Conservation (phyloP, 2,329 filamentous ascomycete species). For the Colletotrichum higginsianum region DNA sequence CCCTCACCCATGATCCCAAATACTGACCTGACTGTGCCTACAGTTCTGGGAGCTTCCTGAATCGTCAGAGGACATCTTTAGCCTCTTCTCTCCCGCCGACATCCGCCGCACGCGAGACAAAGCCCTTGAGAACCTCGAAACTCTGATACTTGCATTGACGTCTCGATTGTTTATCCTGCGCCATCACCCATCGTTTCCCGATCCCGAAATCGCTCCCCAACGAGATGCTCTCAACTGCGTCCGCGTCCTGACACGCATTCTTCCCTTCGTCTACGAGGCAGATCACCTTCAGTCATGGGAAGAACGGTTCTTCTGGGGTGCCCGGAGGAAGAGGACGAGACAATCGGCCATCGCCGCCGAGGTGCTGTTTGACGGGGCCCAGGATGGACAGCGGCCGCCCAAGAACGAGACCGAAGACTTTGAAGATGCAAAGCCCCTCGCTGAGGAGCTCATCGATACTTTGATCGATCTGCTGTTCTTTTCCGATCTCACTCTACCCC, state of each 20-base stretch:
- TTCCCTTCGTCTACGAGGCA: conserved; percentile 93
- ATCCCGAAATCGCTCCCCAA: conserved; percentile 86
- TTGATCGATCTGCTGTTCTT: conserved; percentile 93
- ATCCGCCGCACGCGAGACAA: conserved; percentile 90
- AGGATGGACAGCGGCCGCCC: conserved; percentile 52
- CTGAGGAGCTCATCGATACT: conserved; percentile 93
- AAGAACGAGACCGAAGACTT: conserved; percentile 75
- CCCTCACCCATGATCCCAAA: background rate
- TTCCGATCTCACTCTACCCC: conserved; percentile 88
- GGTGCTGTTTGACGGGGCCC: conserved; percentile 86
- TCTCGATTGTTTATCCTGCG: conserved; percentile 86
- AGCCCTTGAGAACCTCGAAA: conserved; percentile 90
- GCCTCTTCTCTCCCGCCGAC: conserved; percentile 89
- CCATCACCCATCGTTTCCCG: conserved; percentile 92
- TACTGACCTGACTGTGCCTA: conserved; percentile 26
- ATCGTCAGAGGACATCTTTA: conserved; percentile 96
- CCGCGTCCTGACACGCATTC: conserved; percentile 87
- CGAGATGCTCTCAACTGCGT: conserved; percentile 95
- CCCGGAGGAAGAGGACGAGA: conserved; percentile 79
- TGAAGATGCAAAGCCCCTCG: conserved; percentile 88
- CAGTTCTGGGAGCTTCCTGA: conserved; percentile 99
- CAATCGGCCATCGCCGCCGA: conserved; percentile 78
- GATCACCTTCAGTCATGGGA: conserved; percentile 89
- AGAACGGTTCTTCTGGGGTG: conserved; percentile 92
- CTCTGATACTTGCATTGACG: conserved; percentile 86